Base-by-base conservation (phyloP, 129 eudicot genomes). In the Ambrosia trifida region DNA sequence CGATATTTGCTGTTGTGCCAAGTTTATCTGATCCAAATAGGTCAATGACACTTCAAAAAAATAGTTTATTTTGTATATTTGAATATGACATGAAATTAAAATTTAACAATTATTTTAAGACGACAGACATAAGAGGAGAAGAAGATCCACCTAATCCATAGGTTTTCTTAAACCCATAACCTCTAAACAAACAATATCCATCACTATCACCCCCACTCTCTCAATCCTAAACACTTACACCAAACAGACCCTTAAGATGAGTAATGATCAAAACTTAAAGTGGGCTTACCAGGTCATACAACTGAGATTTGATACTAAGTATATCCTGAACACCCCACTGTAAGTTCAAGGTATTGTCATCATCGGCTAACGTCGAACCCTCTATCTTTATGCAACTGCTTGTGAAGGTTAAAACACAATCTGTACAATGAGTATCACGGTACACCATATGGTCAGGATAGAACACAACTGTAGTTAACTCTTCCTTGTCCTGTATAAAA, bases 281-380 rank as follows among this genome's bases (percentile, higher is more conserved):
- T 36, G 45, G 65, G 72, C 98, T 73, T 75, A 92, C 98, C 79
- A 61, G 79, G 54, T 72, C 81, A 76, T 78, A 72, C 80, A 82
- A 77, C 28, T 76, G 84, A 53, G 96, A 89, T 76, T 80, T 82
- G 53, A 92, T 85, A 51, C 69, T 38, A 19, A 84, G 64, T 62
- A 92, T 68, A 73, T 89, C 95, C 13, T 92, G 85, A 66, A 85
- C 41, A 49, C 50, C 83, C 95, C 87, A 86, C 64, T 79, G 88
- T 44, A 70, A 69, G 49, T 40, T 73, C 66, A 80, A 81, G 66
- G 32, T 74, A 63, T 44, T 74, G 53, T 66, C 74, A n/a, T 76
- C 79, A 28, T 72, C 82, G 62, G 78, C 47, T 14, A 57, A 18
- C 45, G 77, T 66, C 67, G 80, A 79, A 63, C 80, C 80, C 71